A percentile compares a stretch with the other conserved stretches of the same genome.
Conservation (phyloP, 352 stramenopile genomes). For the Phytopythium litorale region DNA sequence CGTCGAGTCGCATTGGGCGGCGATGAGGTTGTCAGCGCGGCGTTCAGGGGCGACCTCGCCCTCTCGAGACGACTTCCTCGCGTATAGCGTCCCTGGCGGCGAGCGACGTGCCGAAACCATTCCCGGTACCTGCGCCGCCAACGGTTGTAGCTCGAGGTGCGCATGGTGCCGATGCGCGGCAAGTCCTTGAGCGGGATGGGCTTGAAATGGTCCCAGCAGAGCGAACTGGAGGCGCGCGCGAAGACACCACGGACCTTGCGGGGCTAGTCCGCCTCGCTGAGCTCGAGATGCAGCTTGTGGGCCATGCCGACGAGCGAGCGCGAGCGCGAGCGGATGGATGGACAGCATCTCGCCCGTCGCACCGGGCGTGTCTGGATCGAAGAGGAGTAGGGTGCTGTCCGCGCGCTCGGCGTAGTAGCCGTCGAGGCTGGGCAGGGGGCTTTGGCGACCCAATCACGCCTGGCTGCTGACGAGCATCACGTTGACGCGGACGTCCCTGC, state of each 20-base stretch:
- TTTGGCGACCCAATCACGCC: constrained; percentile 99
- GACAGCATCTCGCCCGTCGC: constrained; percentile 99
- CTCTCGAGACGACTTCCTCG: constrained; percentile 96
- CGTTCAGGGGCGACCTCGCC: constrained; percentile 96
- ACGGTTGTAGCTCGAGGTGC: constrained; percentile 87
- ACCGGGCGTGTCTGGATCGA: constrained; percentile 99
- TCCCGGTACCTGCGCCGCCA: constrained; percentile 43
- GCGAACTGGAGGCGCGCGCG: constrained; percentile 96
- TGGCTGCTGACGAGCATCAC: constrained; percentile 99
- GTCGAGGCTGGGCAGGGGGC: constrained; percentile 46
- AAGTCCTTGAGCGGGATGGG: constrained; percentile 99
- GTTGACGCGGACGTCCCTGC: constrained; percentile 90
- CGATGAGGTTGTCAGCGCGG: constrained; percentile 99
- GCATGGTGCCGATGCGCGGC: constrained; percentile 99
- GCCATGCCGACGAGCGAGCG: constrained; percentile 97
- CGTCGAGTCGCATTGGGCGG: constrained; percentile 93
- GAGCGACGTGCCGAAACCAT: constrained; percentile 72
- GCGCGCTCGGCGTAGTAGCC: constrained; percentile 95
- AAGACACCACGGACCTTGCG: constrained; percentile 99
- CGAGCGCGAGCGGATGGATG: constrained; percentile 97
- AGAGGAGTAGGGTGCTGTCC: constrained; percentile 99
- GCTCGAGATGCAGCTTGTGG: constrained; percentile 99
- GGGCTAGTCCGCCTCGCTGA: constrained; percentile 99
- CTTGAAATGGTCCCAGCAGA: constrained; percentile 99
- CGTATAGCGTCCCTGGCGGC: constrained; percentile 95